A percentile compares a stretch with the other conserved stretches of the same genome.
These are phyloP conservation scores for Tubosaeta sp. DNA, from an alignment of 768 basidiomycete genomes.

Conservation along the genomic window DNA sequence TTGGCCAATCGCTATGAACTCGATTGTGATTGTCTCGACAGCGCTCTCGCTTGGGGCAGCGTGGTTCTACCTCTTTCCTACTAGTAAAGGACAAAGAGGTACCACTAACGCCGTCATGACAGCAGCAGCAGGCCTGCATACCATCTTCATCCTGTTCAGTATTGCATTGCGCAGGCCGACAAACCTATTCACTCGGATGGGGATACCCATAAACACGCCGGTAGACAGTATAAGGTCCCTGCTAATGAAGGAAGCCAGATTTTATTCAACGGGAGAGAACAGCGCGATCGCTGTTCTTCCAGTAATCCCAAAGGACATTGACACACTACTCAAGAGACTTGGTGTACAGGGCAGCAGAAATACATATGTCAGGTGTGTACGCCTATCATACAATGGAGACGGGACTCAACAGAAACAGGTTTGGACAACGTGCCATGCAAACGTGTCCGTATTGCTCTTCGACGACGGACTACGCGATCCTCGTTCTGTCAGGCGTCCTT, in stretches of 20 bases:
- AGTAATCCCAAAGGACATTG: conserved; percentile 45
- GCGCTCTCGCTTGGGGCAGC: conserved; percentile 16
- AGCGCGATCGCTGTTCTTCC: conserved; percentile 10
- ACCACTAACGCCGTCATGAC: conserved; percentile 4
- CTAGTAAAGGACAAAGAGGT: not conserved
- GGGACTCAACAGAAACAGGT: conserved; percentile 36
- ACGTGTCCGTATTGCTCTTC: conserved; percentile 65
- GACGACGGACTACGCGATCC: conserved; percentile 55
- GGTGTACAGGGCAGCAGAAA: conserved; percentile 53
- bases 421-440: conserved; percentile 62
- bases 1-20: not conserved
- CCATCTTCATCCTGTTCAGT: conserved; percentile 14
- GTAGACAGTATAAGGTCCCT: conserved; percentile 47
- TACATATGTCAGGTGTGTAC: conserved; percentile 53
- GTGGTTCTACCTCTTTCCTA: conserved; percentile 13
- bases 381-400: not conserved
- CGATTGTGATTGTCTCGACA: conserved; percentile 7
- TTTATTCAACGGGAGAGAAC: conserved; percentile 22
- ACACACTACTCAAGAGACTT: conserved; percentile 51
- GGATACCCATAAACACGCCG: conserved; percentile 51
- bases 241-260: conserved; percentile 41
- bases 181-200: conserved; percentile 58
- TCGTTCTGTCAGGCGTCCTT: conserved; percentile 49
- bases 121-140: conserved; percentile 13
- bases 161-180: conserved; percentile 38